These are phyloP conservation scores for Teratosphaeria nubilosa DNA, from an alignment of 2,329 filamentous ascomycete species.

Conservation along the genomic window DNA sequence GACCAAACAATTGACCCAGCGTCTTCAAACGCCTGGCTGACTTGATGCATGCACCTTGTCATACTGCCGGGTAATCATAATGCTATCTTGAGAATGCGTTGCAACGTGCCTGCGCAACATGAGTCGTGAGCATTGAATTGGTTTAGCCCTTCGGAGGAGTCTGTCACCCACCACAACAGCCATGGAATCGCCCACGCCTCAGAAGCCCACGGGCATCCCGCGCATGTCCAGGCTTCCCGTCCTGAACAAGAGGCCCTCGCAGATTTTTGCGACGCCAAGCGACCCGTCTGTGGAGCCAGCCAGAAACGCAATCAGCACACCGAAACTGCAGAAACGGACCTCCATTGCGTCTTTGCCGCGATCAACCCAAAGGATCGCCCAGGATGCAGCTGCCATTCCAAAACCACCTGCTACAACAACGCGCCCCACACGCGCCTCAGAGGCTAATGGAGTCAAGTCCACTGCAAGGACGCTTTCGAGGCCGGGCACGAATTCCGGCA, in stretches of 20 bases:
- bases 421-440: neutral
- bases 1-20: neutral
- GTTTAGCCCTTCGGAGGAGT: slow-evolving; percentile 1
- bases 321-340: slow-evolving; percentile 10
- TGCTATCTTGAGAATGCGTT: neutral
- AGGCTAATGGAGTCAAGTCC: neutral
- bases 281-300: slow-evolving; percentile 1
- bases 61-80: neutral
- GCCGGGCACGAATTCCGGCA: slow-evolving; percentile 1
- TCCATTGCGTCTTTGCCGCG: slow-evolving; percentile 6
- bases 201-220: slow-evolving; percentile 10
- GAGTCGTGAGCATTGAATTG: slow-evolving; percentile 1
- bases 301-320: slow-evolving; percentile 3
- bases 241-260: slow-evolving; percentile 8
- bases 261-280: slow-evolving; percentile 2
- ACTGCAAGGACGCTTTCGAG: neutral
- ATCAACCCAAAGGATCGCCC: slow-evolving; percentile 3
- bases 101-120: neutral
- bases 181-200: slow-evolving; percentile 4
- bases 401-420: neutral
- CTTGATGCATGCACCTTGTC: neutral
- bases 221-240: slow-evolving; percentile 11
- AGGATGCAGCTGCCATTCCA: neutral
- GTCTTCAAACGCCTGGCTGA: neutral
- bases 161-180: neutral